Conservation (phyloP, 2,329 filamentous ascomycete species). For the Botrytis deweyae region DNA sequence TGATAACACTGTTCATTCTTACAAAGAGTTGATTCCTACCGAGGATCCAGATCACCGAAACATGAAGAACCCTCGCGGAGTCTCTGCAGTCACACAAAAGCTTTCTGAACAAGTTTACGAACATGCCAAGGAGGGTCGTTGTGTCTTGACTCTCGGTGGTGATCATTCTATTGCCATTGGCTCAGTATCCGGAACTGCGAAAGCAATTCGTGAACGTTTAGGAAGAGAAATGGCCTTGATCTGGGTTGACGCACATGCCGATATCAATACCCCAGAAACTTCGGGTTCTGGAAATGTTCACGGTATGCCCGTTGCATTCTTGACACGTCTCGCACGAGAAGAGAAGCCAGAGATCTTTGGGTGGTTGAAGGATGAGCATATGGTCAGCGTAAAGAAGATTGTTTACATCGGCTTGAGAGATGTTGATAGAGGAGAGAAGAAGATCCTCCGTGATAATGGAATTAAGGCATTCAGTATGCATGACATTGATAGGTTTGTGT, state of each 20-base stretch:
- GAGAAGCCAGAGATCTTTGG: slow-evolving; percentile 79
- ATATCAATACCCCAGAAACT: slow-evolving; percentile 95
- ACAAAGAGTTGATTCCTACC: slow-evolving; percentile 69
- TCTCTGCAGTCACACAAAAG: slow-evolving; percentile 78
- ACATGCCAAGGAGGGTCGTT: slow-evolving; percentile 77
- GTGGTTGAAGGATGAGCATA: slow-evolving; percentile 76
- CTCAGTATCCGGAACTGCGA: slow-evolving; percentile 82
- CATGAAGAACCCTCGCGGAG: slow-evolving; percentile 92
- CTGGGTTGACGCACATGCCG: slow-evolving; percentile 97
- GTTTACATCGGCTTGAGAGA: slow-evolving; percentile 96
- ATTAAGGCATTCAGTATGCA: slow-evolving; percentile 99
- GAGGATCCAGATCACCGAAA: slow-evolving; percentile 75
- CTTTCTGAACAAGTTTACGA: slow-evolving; percentile 84
- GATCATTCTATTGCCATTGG: slow-evolving; percentile 97
- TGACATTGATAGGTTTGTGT: slow-evolving; percentile 79
- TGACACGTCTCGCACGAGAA: slow-evolving; percentile 80
- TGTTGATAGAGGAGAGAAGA: slow-evolving; percentile 92
- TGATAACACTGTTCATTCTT: slow-evolving; percentile 78
- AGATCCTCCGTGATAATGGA: slow-evolving; percentile 79
- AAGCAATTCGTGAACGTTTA: slow-evolving; percentile 80
- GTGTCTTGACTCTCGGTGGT: slow-evolving; percentile 90
- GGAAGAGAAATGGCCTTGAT: slow-evolving; percentile 87
- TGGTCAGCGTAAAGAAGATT: slow-evolving; percentile 73
- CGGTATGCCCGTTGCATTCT: slow-evolving; percentile 94
- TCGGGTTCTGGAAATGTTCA: slow-evolving; percentile 92